Evolutionary conservation across 441 rosid species (phyloP).

Genomic region (Geranium incanum): DNA sequence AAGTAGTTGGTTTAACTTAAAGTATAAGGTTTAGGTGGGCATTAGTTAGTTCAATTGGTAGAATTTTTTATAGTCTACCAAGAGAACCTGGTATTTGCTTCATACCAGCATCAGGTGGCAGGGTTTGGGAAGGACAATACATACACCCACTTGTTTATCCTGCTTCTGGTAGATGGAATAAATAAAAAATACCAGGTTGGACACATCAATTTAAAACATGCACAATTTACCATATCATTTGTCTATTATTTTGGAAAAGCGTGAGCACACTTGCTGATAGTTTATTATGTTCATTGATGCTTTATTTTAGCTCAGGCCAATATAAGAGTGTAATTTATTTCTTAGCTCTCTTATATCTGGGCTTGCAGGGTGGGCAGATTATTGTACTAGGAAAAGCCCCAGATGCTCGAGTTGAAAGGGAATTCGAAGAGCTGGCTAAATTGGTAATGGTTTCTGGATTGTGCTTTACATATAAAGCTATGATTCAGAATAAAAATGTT

Average conservation of each 20-base stretch:
- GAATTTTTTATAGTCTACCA: neutral
- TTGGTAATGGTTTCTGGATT: slow-evolving; percentile 27
- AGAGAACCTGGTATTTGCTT: slow-evolving; percentile 5
- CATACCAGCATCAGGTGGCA: neutral
- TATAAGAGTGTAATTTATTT: neutral
- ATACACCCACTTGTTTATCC: neutral
- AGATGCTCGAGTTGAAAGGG: slow-evolving; percentile 36
- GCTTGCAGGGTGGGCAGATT: slow-evolving; percentile 47
- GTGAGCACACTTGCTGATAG: neutral
- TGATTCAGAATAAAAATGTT: neutral
- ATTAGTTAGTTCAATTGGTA: slow-evolving; percentile 1
- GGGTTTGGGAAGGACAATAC: neutral
- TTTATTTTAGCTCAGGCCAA: neutral
- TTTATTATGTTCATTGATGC: neutral
- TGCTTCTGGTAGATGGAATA: neutral
- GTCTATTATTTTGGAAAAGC: neutral
- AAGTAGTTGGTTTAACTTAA: neutral
- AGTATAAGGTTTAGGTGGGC: neutral
- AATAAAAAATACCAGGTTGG: neutral
- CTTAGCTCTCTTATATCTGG: slow-evolving; percentile 10
- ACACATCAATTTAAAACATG: neutral
- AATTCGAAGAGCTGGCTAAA: slow-evolving; percentile 42
- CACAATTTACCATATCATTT: neutral
- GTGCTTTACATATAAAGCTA: slow-evolving; percentile 4
- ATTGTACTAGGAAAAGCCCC: slow-evolving; percentile 46